These are phyloP conservation scores for Hanseniaspora guilliermondii DNA, from an alignment of 805 yeast species.

Conservation along the genomic window DNA sequence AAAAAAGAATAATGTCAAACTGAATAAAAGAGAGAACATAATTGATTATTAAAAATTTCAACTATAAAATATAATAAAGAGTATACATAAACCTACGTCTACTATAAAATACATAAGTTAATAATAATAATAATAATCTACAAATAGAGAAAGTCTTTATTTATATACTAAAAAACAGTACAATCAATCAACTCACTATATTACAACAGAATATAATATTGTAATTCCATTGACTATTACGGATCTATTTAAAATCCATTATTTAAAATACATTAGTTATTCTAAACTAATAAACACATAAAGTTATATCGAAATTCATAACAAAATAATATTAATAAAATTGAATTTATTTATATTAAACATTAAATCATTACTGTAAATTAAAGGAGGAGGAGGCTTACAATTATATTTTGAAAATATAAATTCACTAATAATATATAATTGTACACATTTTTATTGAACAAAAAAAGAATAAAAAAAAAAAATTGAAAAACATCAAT, in stretches of 20 bases:
- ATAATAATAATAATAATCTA: too few relatives aligned
- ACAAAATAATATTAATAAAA: too few relatives aligned
- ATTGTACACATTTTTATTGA: not conserved
- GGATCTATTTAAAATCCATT: not conserved
- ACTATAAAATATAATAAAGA: too few relatives aligned
- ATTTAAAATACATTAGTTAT: not conserved
- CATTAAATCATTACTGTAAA: slow-evolving; percentile 9
- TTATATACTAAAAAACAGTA: too few relatives aligned
- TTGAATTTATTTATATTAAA: not conserved
- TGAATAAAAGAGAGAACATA: too few relatives aligned
- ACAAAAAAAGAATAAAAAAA: not conserved
- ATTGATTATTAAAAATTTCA: too few relatives aligned
- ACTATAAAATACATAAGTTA: too few relatives aligned
- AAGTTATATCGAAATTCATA: not conserved
- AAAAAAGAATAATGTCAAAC: too few relatives aligned
- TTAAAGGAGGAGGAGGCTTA: slow-evolving; percentile 16
- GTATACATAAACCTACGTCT: too few relatives aligned
- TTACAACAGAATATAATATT: not conserved
- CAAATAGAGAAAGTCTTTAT: too few relatives aligned
- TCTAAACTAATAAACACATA: too few relatives aligned
- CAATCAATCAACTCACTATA: too few relatives aligned
- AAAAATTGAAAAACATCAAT: not conserved
- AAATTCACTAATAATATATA: not conserved
- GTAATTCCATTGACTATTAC: not conserved
- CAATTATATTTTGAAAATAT: not conserved